Evolutionary conservation across 2,329 filamentous ascomycete genomes (phyloP), one percentile per base, ranked within the genome.

Genomic region (Cercospora sp.): DNA sequence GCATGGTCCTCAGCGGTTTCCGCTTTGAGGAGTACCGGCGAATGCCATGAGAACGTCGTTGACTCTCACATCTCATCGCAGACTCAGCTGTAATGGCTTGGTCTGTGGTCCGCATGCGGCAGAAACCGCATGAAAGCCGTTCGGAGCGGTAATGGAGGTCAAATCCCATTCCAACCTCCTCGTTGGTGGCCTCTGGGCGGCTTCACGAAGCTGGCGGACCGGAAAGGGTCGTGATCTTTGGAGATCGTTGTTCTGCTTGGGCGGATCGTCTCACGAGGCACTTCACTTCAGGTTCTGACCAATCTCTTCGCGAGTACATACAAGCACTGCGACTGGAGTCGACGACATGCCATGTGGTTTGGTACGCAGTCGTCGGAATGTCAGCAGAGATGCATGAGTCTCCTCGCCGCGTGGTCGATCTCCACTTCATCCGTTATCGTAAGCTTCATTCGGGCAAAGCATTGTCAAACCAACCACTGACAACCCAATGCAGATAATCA

Each of bases 151-250:
- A 23, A 55, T 64, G 31, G 48, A 39, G 51, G 62, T 23, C 51
- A 64, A 64, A 58, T 58, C 62, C 51, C 55, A 64, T 55, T 64
- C 51, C 62, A 53, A 64, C 62, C 62, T 64, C 51, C 62, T 39
- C 62, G 62, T 64, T 53, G 62, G 62, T 64, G 51, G 51, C 53
- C 58, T 53, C 64, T 66, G 64, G 58, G 58, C 42, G 58, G 64
- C 64, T 66, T 57, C 36, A n/a, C 57, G 64, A 66, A 61, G 64
- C 64, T 53, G 64, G 64, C 64, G 58, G 60, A 60, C 51, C 31
- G 64, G 64, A 61, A 45, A 51, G 58, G 64, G 64, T 60, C 58
- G 55, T 62, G 60, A 31, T 51, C 60, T 62, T 62, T 28, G 60
- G 39, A 31, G 60, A 45, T 51, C 18, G 30, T 16, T 48, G 30